Percentiles rank a stretch among this genome's conserved stretches.
Conservation (phyloP, 805 yeast genomes). For the Saturnispora dispora region DNA sequence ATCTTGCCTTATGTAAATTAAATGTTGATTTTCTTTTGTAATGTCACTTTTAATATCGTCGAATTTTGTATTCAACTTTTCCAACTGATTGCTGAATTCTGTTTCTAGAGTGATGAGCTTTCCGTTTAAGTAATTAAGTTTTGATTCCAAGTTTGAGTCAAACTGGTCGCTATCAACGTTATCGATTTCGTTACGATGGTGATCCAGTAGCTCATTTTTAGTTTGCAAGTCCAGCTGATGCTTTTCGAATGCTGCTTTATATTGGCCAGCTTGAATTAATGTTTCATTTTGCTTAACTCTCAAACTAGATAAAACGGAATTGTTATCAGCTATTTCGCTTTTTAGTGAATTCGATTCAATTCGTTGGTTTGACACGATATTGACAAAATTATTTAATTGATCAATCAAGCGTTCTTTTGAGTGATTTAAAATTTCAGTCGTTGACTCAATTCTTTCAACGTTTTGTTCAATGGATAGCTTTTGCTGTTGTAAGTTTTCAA, state of each 20-base stretch:
- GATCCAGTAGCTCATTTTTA: conserved; percentile 10
- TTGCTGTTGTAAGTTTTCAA: conserved; percentile 47
- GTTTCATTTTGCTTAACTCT: conserved; percentile 30
- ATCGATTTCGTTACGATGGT: conserved; percentile 7
- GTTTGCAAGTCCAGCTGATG: conserved; percentile 16
- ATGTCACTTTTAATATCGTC: conserved; percentile 25
- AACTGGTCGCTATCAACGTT: conserved; percentile 3
- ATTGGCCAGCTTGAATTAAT: conserved; percentile 46
- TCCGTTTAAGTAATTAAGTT: conserved; percentile 7
- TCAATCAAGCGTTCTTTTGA: conserved; percentile 32
- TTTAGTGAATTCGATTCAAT: conserved; percentile 11
- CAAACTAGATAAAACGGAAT: conserved; percentile 7
- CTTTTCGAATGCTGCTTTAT: conserved; percentile 29
- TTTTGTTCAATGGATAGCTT: conserved; percentile 40
- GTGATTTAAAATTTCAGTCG: conserved; percentile 40
- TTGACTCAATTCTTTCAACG: conserved; percentile 38
- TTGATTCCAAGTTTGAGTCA: conserved; percentile 11
- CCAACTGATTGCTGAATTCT: conserved; percentile 9
- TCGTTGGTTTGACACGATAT: conserved; percentile 21
- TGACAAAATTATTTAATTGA: conserved; percentile 35
- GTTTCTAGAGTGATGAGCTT: conserved; percentile 1
- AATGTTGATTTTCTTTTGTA: conserved; percentile 35
- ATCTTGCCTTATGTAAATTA: conserved; percentile 35
- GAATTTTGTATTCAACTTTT: conserved; percentile 14
- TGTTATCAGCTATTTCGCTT: conserved; percentile 14